Conservation (phyloP, 805 yeast genomes). For the Vanderwaltozyma verrucispora region DNA sequence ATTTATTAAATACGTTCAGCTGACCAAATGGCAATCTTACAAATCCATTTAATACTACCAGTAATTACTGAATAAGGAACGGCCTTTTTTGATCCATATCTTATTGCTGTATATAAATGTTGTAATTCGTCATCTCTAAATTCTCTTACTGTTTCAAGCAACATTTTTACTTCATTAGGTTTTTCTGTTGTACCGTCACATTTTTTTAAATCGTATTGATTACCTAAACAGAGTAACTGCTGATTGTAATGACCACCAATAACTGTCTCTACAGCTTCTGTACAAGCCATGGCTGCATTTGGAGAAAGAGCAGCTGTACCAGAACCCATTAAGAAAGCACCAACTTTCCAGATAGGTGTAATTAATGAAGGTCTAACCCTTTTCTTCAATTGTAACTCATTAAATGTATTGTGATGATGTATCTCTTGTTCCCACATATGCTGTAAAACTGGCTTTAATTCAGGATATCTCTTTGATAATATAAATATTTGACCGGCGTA, state of each 20-base stretch:
- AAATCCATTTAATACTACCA: conserved; percentile 72
- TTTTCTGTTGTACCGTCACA: conserved; percentile 21
- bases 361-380: conserved; percentile 85
- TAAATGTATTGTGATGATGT: conserved; percentile 80
- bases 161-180: conserved; percentile 42
- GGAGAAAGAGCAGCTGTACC: conserved; percentile 80
- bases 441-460: conserved; percentile 64
- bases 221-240: conserved; percentile 68
- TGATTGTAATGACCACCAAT: conserved; percentile 93
- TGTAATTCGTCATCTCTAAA: conserved; percentile 94
- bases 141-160: conserved; percentile 54
- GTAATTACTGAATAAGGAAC: conserved; percentile 85
- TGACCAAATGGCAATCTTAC: conserved; percentile 81
- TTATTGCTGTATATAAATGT: conserved; percentile 88
- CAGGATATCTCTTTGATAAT: conserved; percentile 58
- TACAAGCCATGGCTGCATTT: conserved; percentile 99
- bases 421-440: conserved; percentile 99
- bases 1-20: conserved; percentile 64
- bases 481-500: conserved; percentile 85
- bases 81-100: conserved; percentile 85
- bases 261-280: conserved; percentile 97
- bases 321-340: conserved; percentile 79
- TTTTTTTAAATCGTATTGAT: conserved; percentile 46
- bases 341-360: conserved; percentile 89
- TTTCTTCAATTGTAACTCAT: conserved; percentile 58